phyloP scores from a whole-genome alignment of 805 yeast species.

The Wickerhamiella sorbophila region DNA sequence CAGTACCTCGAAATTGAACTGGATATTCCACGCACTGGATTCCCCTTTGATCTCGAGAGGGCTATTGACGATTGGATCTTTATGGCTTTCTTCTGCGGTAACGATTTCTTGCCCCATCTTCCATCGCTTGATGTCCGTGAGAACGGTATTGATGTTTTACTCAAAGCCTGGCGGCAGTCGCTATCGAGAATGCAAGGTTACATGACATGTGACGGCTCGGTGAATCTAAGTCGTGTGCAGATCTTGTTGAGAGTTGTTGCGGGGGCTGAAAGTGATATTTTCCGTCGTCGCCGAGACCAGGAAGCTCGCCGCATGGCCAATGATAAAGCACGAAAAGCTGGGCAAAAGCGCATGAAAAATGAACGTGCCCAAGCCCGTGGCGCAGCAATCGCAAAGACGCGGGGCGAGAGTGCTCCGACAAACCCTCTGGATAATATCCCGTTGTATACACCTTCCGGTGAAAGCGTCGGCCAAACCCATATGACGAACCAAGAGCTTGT shows the following conservation, averaged over 20 bases:
- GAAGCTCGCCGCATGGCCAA: slow-evolving; percentile 58
- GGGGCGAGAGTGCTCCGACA: slow-evolving; percentile 63
- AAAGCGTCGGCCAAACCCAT: slow-evolving; percentile 51
- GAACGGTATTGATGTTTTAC: slow-evolving; percentile 72
- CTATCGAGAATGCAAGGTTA: slow-evolving; percentile 57
- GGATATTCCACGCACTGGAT: slow-evolving; percentile 49
- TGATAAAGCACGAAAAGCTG: slow-evolving; percentile 41
- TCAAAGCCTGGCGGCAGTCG: slow-evolving; percentile 67
- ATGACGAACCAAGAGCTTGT: slow-evolving; percentile 60
- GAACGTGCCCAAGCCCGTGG: slow-evolving; percentile 6
- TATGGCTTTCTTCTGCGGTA: slow-evolving; percentile 97
- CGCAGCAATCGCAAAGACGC: slow-evolving; percentile 33
- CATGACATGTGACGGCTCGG: slow-evolving; percentile 78
- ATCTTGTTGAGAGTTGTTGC: slow-evolving; percentile 50
- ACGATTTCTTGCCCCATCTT: slow-evolving; percentile 92
- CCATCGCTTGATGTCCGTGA: slow-evolving; percentile 93
- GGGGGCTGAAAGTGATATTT: slow-evolving; percentile 61
- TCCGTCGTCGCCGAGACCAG: slow-evolving; percentile 49
- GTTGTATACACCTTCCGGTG: slow-evolving; percentile 60
- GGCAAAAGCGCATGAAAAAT: slow-evolving; percentile 26
- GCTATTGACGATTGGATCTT: slow-evolving; percentile 98
- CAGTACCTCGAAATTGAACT: slow-evolving; percentile 81
- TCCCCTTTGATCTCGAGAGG: slow-evolving; percentile 76
- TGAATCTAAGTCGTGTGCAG: slow-evolving; percentile 67
- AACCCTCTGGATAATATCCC: slow-evolving; percentile 60